phyloP scores from a whole-genome alignment of 2,329 filamentous ascomycete genomes.

The Penicillium aurantiogriseum region DNA sequence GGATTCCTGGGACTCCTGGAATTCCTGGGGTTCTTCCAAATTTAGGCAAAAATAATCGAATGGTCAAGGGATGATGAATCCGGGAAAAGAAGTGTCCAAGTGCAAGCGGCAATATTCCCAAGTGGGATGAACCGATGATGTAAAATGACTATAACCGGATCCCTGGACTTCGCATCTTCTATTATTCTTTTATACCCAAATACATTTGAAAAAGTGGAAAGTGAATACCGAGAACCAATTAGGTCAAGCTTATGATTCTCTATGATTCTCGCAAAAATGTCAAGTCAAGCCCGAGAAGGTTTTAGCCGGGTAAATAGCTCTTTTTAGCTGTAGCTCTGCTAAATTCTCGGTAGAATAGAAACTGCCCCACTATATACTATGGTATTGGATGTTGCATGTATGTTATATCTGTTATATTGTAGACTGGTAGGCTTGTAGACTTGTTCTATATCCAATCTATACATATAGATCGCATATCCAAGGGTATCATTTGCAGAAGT shows the following conservation, averaged over 20 bases:
- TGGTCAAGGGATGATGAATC: neutral
- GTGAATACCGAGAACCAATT: slow-evolving; percentile 3
- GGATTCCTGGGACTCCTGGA: neutral
- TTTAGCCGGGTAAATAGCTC: slow-evolving; percentile 8
- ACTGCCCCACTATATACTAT: slow-evolving; percentile 5
- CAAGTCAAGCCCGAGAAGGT: slow-evolving; percentile 1
- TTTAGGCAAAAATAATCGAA: neutral
- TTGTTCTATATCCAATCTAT: slow-evolving; percentile 18
- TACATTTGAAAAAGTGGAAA: neutral
- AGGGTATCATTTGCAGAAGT: slow-evolving; percentile 20
- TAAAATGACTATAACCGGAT: slow-evolving; percentile 14
- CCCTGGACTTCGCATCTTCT: neutral
- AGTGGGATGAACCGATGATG: slow-evolving; percentile 18
- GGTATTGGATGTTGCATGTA: neutral
- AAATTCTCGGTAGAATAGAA: slow-evolving; percentile 18
- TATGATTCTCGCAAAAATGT: neutral
- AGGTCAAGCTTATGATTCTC: neutral
- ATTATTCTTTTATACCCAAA: neutral
- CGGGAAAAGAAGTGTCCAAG: neutral
- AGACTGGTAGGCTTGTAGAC: neutral
- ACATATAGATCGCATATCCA: slow-evolving; percentile 11
- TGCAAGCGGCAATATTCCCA: slow-evolving; percentile 11
- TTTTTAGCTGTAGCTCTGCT: slow-evolving; percentile 10
- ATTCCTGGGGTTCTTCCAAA: neutral
- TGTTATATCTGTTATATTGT: neutral